A percentile compares a stretch with the other conserved stretches of the same genome.
phyloP scores from a whole-genome alignment of 148 eudicot species.

The Salicornia ramosissima region DNA sequence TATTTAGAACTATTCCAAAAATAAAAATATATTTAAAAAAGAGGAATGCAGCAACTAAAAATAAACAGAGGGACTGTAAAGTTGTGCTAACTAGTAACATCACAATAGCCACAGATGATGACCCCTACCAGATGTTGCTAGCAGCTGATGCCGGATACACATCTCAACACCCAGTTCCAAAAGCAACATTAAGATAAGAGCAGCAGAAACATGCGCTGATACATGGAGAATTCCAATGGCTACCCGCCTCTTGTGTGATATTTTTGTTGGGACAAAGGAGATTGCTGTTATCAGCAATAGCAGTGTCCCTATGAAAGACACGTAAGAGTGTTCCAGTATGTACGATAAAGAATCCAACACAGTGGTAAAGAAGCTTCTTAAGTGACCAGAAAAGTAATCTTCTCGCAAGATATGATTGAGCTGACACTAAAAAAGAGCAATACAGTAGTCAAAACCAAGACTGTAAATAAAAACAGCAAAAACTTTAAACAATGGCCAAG shows the following conservation, averaged over 20 bases:
- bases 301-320: constrained; percentile 67
- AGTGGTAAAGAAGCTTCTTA: constrained; percentile 65
- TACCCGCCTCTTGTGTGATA: constrained; percentile 73
- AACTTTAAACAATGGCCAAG: not conserved
- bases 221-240: constrained; percentile 80
- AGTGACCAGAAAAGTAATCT: constrained; percentile 81
- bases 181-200: constrained; percentile 85
- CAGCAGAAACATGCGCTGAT: constrained; percentile 83
- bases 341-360: constrained; percentile 74
- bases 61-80: too few relatives aligned
- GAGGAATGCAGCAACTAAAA: too few relatives aligned
- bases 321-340: constrained; percentile 69
- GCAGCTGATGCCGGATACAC: constrained; percentile 80
- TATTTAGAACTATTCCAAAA: too few relatives aligned
- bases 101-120: not conserved
- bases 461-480: not conserved
- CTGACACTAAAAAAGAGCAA: constrained; percentile 56
- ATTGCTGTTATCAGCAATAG: constrained; percentile 60
- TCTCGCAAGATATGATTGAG: constrained; percentile 80
- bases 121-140: constrained; percentile 77
- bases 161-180: constrained; percentile 91
- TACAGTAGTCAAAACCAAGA: not conserved
- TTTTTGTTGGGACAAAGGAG: constrained; percentile 78
- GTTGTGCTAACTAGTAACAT: too few relatives aligned
- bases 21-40: too few relatives aligned